Base-by-base conservation (phyloP, 2,329 filamentous ascomycete genomes). In the Leptographium procerum region DNA sequence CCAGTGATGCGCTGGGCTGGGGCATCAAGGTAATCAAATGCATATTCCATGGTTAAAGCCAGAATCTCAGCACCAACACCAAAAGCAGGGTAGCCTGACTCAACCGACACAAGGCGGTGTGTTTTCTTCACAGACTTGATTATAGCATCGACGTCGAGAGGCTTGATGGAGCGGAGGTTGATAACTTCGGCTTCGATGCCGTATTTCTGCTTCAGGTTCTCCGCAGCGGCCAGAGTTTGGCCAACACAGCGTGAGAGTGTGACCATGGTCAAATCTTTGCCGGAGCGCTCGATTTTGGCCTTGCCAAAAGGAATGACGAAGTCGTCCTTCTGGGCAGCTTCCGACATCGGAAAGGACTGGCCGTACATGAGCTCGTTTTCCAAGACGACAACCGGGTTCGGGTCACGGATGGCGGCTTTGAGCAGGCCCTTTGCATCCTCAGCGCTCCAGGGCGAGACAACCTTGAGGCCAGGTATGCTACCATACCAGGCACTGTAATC, bases 71-170 rank as follows among this genome's bases (percentile, higher is more conserved):
- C 83, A 60, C 86, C 83, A 66, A 99, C 90, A 72, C 94, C 94
- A 71, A 91, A 99, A 69, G 89, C 89, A 63, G 94, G 94, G 84
- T 91, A 99, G 64, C 92, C 94, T 59, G 91, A 96, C 77, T 97
- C 92, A 66, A 99, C 90, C 48, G 85, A 85, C 73, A 99, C 82
- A 63, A 99, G 84, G 69, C 87, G 88, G 72, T 89, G 87, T 22
- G 94, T 99, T 87, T 99, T 99, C 88, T 99, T 97, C 72, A 99
- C 86, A 14, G 91, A 96, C 74, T 95, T 91, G 74, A 97, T 81
- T 69, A 99, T 97, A 65, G 90, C 82, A 75, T 97, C 91, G 61
- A 99, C 82, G 69, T 99, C 94, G 65, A 99, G 83, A 50, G 94
- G 94, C 82, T 97, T 99, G 77, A 99, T 78, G 66, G 91, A 96